Evolutionary conservation across 148 eudicot genomes (phyloP), one percentile per base, ranked within the genome.

Genomic region (Vaccinium darrowii): DNA sequence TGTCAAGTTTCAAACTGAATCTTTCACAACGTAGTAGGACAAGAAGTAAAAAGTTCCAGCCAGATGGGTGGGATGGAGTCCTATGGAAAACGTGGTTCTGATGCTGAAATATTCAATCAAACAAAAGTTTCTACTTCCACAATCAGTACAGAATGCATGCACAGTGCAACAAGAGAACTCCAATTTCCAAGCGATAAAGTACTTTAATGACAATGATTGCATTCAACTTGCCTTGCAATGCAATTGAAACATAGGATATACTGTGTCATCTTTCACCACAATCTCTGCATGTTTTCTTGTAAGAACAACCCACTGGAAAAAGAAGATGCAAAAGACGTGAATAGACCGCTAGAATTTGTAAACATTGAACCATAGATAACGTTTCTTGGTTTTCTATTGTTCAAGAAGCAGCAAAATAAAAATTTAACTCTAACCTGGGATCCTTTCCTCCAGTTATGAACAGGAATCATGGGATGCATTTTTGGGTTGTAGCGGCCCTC

Each of bases 401-500:
- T 56, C 49, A 58, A n/a, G 5, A 49, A 57, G 74, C 57, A 67
- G 49, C 58, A 21, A 30, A 56, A 63, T 63, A 50, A 3, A 21
- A 27, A 60, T n/a, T 39, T 6, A 51, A 23, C 16, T 39, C 25
- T 53, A 88, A 94, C 98, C 98, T 96, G 98, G 81, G 98, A 96
- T 85, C 96, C 98, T 91, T 96, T 96, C 76, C 98, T 94, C 98
- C 98, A 96, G 85, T 93, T 88, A 58, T 86, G 85, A 73, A 91
- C 89, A 82, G 96, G 93, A 85, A 96, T 88, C 15, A 91, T 84
- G 76, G 98, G 96, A 88, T 94, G 87, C 98, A 96, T 96, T 87
- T 91, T 96, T 11, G 96, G 98, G 85, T 93, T 94, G 88, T 94
- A 96, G 65, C 98, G 98, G 43, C 98, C 93, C 79, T 96, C 96